A percentile compares a stretch with the other conserved stretches of the same genome.
Conservation (phyloP, 257 asterid species). For the Penstemon eatonii region DNA sequence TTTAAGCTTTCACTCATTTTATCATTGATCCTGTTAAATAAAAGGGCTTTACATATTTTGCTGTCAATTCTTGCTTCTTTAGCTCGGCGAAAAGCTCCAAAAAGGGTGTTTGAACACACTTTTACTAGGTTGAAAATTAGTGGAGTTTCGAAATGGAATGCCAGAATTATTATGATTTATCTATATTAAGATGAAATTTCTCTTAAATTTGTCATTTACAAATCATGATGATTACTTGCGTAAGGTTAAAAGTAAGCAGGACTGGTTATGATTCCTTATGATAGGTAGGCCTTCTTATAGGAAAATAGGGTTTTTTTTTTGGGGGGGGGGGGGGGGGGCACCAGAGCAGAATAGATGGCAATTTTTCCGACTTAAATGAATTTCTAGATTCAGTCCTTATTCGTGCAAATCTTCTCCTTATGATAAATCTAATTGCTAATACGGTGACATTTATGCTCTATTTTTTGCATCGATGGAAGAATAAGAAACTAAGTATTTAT, state of each 20-base stretch:
- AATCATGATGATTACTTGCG: constrained; percentile 5
- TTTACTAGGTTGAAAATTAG: constrained; percentile 5
- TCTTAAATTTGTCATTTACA: background rate
- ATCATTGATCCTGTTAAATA: constrained; percentile 1
- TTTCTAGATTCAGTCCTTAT: constrained; percentile 4
- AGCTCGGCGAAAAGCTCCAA: constrained; percentile 13
- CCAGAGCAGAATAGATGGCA: background rate
- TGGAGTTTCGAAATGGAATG: constrained; percentile 4
- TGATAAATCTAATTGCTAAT: constrained; percentile 12
- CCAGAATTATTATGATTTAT: background rate
- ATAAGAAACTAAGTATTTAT: constrained; percentile 16
- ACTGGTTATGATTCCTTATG: constrained; percentile 16
- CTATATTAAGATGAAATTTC: constrained; percentile 4
- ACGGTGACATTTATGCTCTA: background rate
- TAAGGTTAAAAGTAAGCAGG: background rate
- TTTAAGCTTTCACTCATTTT: constrained; percentile 1
- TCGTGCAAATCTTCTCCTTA: constrained; percentile 15
- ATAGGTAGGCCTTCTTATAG: background rate
- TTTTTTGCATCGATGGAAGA: constrained; percentile 2
- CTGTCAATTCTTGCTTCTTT: constrained; percentile 6
- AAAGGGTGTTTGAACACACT: constrained; percentile 1
- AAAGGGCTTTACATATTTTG: constrained; percentile 10
- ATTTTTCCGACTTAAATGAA: background rate
- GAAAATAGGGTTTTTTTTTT: background rate
- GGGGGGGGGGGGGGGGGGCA: background rate